Base-by-base conservation (phyloP, 108 stramenopile genomes). In the Nannochloropsis granulata region DNA sequence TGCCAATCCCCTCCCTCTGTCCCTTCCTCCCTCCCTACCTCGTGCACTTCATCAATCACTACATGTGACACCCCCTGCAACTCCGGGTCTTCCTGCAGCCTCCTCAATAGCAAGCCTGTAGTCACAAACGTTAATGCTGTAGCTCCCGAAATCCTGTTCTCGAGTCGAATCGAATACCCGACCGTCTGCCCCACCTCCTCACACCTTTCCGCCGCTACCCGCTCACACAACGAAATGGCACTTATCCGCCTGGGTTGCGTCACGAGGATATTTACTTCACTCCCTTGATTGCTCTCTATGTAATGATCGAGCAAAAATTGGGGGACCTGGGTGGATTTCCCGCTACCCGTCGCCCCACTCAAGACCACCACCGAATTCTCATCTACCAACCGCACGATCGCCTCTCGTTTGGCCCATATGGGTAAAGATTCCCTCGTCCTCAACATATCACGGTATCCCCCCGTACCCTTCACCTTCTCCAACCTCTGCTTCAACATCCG, bases 171-270 rank as follows among this genome's bases (percentile, higher is more conserved):
- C 78, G 86, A 89, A 87, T 94, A 95, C 12, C 95, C 95, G 24
- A 95, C 92, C 19, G 85, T 79, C 25, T 83, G 43, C 16, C 90
- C 78, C 85, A 92, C 46, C 43, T 91, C 91, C 83, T 90, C 91
- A 26, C 84, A 84, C 44, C 92, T 82, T 86, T 97, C 96, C 24
- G 84, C 79, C 21, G 96, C 92, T 23, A 97, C 95, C 26, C 96
- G 93, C 56, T 96, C 92, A 12, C 96, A 96, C 14, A 97, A 89
- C n/a, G 94, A 88, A 19, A 92, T 94, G 56, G 96, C 96, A 43
- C 94, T 93, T 34, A 97, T 93, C 79, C 94, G 89, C 43, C 96
- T 89, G 25, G 97, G 96, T 90, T 97, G 95, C 12, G 97, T 95
- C 2, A 95, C 94, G 79, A 96, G 82, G 71, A 92, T 90, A 80